These are phyloP conservation scores for Acmispon strigosus DNA, from an alignment of 306 rosid species.

Conservation along the genomic window DNA sequence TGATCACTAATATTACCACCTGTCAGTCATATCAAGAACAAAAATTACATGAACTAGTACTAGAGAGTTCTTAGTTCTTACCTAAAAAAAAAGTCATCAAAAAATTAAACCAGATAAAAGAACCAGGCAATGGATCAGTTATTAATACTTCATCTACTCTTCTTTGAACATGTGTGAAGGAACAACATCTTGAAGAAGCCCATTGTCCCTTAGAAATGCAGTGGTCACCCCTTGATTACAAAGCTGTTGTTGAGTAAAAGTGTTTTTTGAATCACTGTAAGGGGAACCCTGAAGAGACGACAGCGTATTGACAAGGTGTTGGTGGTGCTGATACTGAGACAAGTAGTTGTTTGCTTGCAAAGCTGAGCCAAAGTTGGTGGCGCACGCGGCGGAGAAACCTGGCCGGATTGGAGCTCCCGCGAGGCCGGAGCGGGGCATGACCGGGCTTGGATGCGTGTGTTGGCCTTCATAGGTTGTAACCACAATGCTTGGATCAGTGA, in stretches of 20 bases:
- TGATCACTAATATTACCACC: conserved; percentile 25
- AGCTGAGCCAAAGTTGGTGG: conserved; percentile 23
- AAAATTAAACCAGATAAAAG: conserved; percentile 21
- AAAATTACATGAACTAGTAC: conserved; percentile 35
- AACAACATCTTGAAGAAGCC: conserved; percentile 80
- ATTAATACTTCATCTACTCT: conserved; percentile 25
- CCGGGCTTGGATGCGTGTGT: conserved; percentile 73
- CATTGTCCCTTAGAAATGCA: conserved; percentile 45
- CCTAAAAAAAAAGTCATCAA: conserved; percentile 34
- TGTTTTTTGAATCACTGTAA: conserved; percentile 4
- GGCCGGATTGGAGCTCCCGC: conserved; percentile 23
- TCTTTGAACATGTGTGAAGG: conserved; percentile 65
- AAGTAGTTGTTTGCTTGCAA: conserved; percentile 24
- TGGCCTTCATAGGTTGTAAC: conserved; percentile 96
- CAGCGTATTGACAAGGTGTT: conserved; percentile 22
- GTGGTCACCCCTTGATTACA: conserved; percentile 25
- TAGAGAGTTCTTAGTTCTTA: conserved; percentile 2
- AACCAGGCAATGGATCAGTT: conserved; percentile 12
- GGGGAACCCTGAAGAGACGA: conserved; percentile 24
- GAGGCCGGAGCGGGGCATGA: conserved; percentile 45
- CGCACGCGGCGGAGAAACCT: background rate
- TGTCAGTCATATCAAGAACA: conserved; percentile 25
- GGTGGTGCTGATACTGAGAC: conserved; percentile 20
- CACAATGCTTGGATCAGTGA: conserved; percentile 62
- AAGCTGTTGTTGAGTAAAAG: conserved; percentile 32